phyloP scores from a whole-genome alignment of 176 grass and related monocot species.

The Hordeum marinum region DNA sequence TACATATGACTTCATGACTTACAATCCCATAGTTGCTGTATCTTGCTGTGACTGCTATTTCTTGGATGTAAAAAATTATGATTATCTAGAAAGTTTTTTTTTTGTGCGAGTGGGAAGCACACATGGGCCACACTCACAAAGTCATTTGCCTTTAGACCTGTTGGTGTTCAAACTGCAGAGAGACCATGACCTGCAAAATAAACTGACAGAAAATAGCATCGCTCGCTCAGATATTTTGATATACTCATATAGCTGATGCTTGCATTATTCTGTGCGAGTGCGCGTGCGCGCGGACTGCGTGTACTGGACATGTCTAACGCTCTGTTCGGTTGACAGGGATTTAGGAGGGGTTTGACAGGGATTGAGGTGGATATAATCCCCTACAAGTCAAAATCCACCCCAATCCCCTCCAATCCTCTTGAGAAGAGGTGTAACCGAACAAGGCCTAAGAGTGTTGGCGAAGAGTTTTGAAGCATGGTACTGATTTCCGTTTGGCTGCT shows the following conservation, averaged over 20 bases:
- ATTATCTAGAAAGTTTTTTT: background rate
- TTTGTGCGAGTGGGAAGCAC: background rate
- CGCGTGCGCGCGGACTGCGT: background rate
- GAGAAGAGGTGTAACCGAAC: no score
- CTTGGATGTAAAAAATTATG: background rate
- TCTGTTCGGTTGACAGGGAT: no score
- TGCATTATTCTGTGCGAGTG: background rate
- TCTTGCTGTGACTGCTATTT: background rate
- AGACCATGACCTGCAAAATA: background rate
- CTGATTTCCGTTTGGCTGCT: conserved; percentile 17
- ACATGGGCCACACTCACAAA: background rate
- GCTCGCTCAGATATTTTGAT: background rate
- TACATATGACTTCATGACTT: background rate
- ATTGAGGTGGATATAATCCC: no score
- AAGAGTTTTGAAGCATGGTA: background rate
- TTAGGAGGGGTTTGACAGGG: no score
- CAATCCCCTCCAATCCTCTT: no score
- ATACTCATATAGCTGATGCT: background rate
- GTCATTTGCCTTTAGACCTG: background rate
- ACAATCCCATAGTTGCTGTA: background rate
- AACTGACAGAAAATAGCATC: background rate
- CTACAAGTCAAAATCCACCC: no score
- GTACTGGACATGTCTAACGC: no score
- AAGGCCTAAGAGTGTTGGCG: background rate
- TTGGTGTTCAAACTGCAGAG: conserved; percentile 2